These are phyloP conservation scores for Stephania yunnanensis DNA, from an alignment of 164 flowering plant genomes.

Conservation along the genomic window DNA sequence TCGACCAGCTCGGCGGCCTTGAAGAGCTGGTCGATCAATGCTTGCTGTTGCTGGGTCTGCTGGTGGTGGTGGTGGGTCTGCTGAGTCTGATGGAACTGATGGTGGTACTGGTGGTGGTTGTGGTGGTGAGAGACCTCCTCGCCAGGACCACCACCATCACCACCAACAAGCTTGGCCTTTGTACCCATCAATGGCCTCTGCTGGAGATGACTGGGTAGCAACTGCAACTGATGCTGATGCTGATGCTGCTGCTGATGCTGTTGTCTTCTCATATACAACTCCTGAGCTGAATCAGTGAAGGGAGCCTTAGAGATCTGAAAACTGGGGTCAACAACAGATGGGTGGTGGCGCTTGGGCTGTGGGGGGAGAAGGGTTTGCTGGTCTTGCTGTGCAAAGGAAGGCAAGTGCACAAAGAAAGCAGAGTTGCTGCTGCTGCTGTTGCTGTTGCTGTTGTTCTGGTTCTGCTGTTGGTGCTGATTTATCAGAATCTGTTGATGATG, in stretches of 20 bases:
- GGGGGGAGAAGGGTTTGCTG: slow-evolving; percentile 37
- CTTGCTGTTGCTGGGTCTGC: slow-evolving; percentile 36
- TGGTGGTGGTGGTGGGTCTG: slow-evolving; percentile 24
- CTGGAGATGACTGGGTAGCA: slow-evolving; percentile 35
- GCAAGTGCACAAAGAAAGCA: slow-evolving; percentile 40
- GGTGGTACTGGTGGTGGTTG: neutral
- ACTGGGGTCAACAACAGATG: slow-evolving; percentile 20
- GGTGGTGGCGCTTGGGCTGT: slow-evolving; percentile 54
- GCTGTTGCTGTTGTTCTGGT: slow-evolving; percentile 15
- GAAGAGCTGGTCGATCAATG: slow-evolving; percentile 55
- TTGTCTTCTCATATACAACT: slow-evolving; percentile 26
- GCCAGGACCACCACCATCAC: slow-evolving; percentile 6
- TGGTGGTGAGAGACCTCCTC: slow-evolving; percentile 20
- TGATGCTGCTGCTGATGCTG: slow-evolving; percentile 36
- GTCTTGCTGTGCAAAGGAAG: slow-evolving; percentile 22
- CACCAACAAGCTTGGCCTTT: slow-evolving; percentile 30
- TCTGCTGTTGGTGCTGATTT: slow-evolving; percentile 36
- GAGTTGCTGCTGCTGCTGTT: slow-evolving; percentile 39
- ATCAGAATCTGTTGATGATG: slow-evolving; percentile 40
- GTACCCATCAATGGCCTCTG: slow-evolving; percentile 28
- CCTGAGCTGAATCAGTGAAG: slow-evolving; percentile 39
- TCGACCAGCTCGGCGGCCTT: slow-evolving; percentile 88
- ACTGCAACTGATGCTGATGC: slow-evolving; percentile 15
- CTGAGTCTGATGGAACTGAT: slow-evolving; percentile 3
- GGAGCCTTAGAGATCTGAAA: slow-evolving; percentile 26